phyloP scores from a whole-genome alignment of 768 basidiomycete genomes.

The Hericium alpestre region DNA sequence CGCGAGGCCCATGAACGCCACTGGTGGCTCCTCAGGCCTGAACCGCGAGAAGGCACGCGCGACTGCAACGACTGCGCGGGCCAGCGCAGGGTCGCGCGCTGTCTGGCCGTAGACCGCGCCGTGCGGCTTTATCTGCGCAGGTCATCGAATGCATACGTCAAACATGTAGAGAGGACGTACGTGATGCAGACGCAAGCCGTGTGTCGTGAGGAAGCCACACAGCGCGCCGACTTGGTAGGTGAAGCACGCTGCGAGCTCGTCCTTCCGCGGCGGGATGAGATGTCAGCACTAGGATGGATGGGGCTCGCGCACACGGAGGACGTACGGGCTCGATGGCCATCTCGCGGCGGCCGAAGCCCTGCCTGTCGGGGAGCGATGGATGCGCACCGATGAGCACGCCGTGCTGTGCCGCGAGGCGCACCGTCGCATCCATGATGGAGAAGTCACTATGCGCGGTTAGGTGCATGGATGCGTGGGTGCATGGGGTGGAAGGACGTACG shows the following conservation, averaged over 20 bases:
- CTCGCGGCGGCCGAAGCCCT: constrained; percentile 57
- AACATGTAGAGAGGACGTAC: too few species aligned
- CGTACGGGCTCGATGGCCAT: constrained; percentile 44
- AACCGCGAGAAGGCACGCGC: constrained; percentile 34
- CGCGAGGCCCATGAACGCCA: constrained; percentile 54
- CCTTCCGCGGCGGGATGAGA: constrained; percentile 21
- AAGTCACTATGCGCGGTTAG: constrained; percentile 35
- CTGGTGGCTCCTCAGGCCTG: constrained; percentile 13
- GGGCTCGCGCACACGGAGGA: not conserved
- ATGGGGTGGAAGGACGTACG: constrained; percentile 24
- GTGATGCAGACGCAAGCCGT: constrained; percentile 45
- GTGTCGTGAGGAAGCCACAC: constrained; percentile 42
- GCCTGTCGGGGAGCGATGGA: constrained; percentile 51
- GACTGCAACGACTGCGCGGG: constrained; percentile 43
- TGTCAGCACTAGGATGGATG: not conserved
- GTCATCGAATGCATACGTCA: not conserved
- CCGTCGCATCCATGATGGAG: constrained; percentile 54
- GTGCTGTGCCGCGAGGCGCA: constrained; percentile 43
- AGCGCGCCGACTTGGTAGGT: constrained; percentile 63
- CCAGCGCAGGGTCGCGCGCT: constrained; percentile 42
- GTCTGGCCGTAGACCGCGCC: constrained; percentile 54
- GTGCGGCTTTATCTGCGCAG: constrained; percentile 44
- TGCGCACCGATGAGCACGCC: constrained; percentile 56
- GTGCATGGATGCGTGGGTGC: not conserved
- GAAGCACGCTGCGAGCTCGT: constrained; percentile 46